Evolutionary conservation across 305 asterid genomes (phyloP), one percentile per base, ranked within the genome.

Genomic region (Solanum hybrid): DNA sequence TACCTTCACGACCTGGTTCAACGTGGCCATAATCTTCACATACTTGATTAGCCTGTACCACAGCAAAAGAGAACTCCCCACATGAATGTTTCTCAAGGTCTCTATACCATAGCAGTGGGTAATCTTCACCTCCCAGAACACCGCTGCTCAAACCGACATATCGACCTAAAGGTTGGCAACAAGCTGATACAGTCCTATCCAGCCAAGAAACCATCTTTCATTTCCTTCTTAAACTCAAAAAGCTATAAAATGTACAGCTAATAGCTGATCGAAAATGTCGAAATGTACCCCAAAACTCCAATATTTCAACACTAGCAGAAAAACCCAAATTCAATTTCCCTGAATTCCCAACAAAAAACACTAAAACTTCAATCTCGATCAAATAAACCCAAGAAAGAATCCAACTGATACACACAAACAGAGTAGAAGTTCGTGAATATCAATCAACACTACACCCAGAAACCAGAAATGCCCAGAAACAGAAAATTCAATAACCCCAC

Each of bases 11-110:
- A 60, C 97, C 95, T 8, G 94, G 90, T 93, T 95, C 98, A 37
- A 95, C 97, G 88, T 95, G 98, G 88, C 98, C 94, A 35, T 93
- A 95, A 93, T 96, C 98, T 94, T 96, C 98, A n/a, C 95, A 89
- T 27, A 87, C 91, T 7, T 91, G 87, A 90, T 96, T 96, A 42
- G 97, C 98, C 91, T 94, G 97, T 34, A 94, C 98, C 27, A 95
- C 93, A 0, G 98, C 97, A 78, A 93, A 93, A 17, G 98, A 96
- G 90, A 92, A 95, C 79, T 95, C 96, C 8, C 98, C 98, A 78
- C 89, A 94, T 17, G 93, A 92, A 89, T 96, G 98, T 90, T 93
- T 95, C 92, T 92, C 97, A 13, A 96, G 95, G 91, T 94, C 98
- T 90, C 91, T 92, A 78, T 91, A 94, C 98, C 97, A 96, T 69